Conservation (phyloP, 2,329 filamentous ascomycete genomes). For the Ilyonectria mors-panacis region DNA sequence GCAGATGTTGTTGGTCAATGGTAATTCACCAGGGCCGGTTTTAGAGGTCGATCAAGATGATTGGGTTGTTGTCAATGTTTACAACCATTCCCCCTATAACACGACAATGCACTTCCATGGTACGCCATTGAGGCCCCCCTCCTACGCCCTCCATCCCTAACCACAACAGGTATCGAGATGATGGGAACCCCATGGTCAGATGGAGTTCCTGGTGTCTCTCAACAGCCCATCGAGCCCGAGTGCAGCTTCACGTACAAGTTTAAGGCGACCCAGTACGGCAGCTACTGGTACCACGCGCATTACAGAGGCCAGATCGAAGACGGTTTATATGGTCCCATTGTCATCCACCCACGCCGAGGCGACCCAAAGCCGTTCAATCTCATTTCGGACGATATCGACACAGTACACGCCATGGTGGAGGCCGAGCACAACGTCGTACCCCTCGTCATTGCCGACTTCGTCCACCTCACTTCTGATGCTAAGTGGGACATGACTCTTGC, state of each 20-base stretch:
- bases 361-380: slow-evolving; percentile 63
- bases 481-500: slow-evolving; percentile 60
- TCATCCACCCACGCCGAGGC: slow-evolving; percentile 58
- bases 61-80: slow-evolving; percentile 59
- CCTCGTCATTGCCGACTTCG: slow-evolving; percentile 70
- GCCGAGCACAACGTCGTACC: slow-evolving; percentile 65
- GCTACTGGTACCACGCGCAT: slow-evolving; percentile 75
- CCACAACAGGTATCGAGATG: slow-evolving; percentile 62
- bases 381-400: slow-evolving; percentile 57
- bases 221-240: slow-evolving; percentile 65
- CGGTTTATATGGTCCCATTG: slow-evolving; percentile 70
- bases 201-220: slow-evolving; percentile 70
- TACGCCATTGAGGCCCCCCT: slow-evolving; percentile 23
- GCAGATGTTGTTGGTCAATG: slow-evolving; percentile 69
- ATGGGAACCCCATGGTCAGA: slow-evolving; percentile 71
- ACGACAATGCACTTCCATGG: slow-evolving; percentile 67
- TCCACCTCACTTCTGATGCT: slow-evolving; percentile 66
- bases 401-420: slow-evolving; percentile 59
- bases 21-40: slow-evolving; percentile 73
- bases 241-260: slow-evolving; percentile 67
- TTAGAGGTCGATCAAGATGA: slow-evolving; percentile 69
- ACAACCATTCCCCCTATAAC: slow-evolving; percentile 63
- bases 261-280: slow-evolving; percentile 69
- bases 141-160: background rate
- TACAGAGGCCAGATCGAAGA: slow-evolving; percentile 70